These are phyloP conservation scores for Globisporangium radiosum DNA, from an alignment of 352 stramenopile species.

Conservation along the genomic window DNA sequence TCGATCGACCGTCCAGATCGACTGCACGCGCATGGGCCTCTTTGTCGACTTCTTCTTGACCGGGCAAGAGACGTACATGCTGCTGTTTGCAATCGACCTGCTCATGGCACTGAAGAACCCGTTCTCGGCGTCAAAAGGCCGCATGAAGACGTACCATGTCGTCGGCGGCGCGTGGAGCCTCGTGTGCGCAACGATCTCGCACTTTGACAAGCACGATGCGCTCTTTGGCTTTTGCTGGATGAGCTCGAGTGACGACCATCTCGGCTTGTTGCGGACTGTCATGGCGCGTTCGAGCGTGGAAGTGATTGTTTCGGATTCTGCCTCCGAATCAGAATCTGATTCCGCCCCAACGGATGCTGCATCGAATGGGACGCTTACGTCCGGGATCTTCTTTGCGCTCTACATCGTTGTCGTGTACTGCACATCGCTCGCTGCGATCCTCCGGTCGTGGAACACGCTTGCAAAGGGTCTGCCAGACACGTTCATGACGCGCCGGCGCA, in stretches of 20 bases:
- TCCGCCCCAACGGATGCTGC: conserved; percentile 4
- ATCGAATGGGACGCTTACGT: conserved; percentile 36
- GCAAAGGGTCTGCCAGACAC: conserved; percentile 69
- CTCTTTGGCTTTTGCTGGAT: conserved; percentile 82
- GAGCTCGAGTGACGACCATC: conserved; percentile 42
- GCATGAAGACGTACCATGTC: conserved; percentile 81
- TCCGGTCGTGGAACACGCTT: conserved; percentile 77
- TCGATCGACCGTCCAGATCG: conserved; percentile 27
- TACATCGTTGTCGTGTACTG: conserved; percentile 82
- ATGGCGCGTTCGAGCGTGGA: neutral
- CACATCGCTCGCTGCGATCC: conserved; percentile 65
- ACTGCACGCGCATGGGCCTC: conserved; percentile 57
- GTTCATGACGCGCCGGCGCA: conserved; percentile 66
- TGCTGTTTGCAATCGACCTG: conserved; percentile 85
- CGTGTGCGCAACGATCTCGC: conserved; percentile 58
- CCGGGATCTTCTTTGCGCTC: conserved; percentile 72
- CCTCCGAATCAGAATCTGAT: neutral
- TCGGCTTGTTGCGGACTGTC: conserved; percentile 12
- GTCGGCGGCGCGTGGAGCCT: conserved; percentile 65
- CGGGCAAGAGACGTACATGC: conserved; percentile 82
- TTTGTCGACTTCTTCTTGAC: conserved; percentile 80
- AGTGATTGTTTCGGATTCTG: neutral
- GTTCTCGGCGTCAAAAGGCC: conserved; percentile 73
- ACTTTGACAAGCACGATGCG: conserved; percentile 69
- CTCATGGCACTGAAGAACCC: conserved; percentile 80